Conservation (phyloP, 1,284 basidiomycete genomes). For the Leccinum holopus region DNA sequence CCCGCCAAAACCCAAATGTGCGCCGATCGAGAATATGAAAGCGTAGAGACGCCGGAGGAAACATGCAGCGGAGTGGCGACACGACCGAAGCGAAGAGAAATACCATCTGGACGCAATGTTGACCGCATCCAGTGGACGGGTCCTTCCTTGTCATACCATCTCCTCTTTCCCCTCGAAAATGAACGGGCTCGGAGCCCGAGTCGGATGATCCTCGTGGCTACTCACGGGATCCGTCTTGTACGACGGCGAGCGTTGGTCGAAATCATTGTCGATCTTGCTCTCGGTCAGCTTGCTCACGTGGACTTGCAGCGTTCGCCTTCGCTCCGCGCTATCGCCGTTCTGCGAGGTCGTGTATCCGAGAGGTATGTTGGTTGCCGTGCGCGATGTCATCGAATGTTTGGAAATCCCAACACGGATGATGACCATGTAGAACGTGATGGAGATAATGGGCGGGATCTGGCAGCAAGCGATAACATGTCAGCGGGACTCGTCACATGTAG, state of each 20-base stretch:
- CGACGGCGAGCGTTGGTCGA: background rate
- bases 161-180: background rate
- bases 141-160: background rate
- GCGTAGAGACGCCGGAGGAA: background rate
- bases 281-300: background rate
- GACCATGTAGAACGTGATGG: constrained; percentile 5
- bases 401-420: background rate
- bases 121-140: too few relatives aligned
- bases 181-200: background rate
- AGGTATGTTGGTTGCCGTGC: background rate
- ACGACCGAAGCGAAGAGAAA: background rate
- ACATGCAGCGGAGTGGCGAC: background rate
- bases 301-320: background rate
- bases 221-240: background rate
- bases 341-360: background rate
- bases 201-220: background rate
- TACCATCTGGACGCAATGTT: background rate
- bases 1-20: background rate
- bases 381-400: background rate
- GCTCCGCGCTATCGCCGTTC: background rate
- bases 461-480: background rate
- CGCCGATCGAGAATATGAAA: background rate
- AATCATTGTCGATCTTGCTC: background rate
- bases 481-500: background rate
- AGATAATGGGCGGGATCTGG: background rate